Evolutionary conservation across 257 asterid genomes (phyloP).

Genomic region (Knoxia roxburghii): DNA sequence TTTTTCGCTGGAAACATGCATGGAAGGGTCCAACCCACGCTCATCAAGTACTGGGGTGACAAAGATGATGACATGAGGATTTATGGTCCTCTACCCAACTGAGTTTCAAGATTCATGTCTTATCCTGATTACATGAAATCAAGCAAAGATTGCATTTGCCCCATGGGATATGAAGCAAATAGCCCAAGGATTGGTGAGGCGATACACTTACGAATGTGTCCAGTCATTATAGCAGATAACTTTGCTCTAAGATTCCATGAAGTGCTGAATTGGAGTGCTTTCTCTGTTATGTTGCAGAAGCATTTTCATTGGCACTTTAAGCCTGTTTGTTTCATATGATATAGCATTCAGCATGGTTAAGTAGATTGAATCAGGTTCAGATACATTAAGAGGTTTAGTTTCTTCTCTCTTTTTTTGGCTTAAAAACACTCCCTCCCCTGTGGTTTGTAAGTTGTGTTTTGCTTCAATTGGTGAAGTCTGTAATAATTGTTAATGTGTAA

Average conservation of each 20-base stretch:
- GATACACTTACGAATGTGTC: conserved; percentile 78
- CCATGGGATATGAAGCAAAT: conserved; percentile 90
- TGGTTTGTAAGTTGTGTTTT: no score
- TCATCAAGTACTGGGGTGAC: conserved; percentile 63
- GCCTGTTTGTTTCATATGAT: conserved; percentile 86
- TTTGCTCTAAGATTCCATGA: conserved; percentile 62
- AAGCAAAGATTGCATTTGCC: conserved; percentile 87
- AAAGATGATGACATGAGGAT: conserved; percentile 71
- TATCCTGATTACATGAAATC: conserved; percentile 85
- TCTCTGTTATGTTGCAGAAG: conserved; percentile 69
- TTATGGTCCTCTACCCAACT: conserved; percentile 61
- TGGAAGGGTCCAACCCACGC: conserved; percentile 74
- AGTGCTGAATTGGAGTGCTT: conserved; percentile 65
- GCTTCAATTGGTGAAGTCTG: no score
- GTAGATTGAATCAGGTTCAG: conserved; percentile 63
- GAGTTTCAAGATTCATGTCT: conserved; percentile 47
- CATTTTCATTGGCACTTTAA: conserved; percentile 74
- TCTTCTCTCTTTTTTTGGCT: no score
- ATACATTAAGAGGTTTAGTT: no score
- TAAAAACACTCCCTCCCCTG: no score
- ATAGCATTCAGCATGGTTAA: conserved; percentile 76
- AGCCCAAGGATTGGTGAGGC: conserved; percentile 93
- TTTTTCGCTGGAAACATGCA: conserved; percentile 86
- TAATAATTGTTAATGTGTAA: no score
- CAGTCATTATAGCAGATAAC: conserved; percentile 74